Percentiles rank a stretch among this genome's conserved stretches.
Conservation (phyloP, 1,284 basidiomycete species). For the Tilletiopsis washingtonensis region DNA sequence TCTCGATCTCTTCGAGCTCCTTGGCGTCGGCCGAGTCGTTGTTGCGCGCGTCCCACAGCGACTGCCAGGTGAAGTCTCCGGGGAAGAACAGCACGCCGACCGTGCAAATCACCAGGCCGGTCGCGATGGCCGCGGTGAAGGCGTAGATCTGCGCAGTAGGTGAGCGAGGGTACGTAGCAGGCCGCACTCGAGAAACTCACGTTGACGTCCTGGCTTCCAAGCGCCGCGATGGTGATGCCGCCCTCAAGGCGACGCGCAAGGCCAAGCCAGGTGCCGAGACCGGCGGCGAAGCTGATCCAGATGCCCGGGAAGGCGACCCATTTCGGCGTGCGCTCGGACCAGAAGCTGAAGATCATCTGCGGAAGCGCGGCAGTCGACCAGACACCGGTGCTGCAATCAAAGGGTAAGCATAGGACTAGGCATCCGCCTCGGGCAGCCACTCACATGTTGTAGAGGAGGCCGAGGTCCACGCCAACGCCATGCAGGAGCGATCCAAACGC, state of each 20-base stretch:
- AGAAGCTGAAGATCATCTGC: conserved; percentile 36
- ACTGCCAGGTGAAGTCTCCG: conserved; percentile 27
- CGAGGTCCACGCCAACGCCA: conserved; percentile 34
- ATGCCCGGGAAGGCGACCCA: conserved; percentile 34
- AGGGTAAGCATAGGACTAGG: no score
- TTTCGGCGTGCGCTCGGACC: conserved; percentile 27
- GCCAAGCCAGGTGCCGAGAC: conserved; percentile 38
- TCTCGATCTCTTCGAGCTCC: conserved; percentile 5
- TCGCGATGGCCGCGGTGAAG: conserved; percentile 15
- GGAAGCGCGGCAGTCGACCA: conserved; percentile 25
- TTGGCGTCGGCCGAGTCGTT: conserved; percentile 3
- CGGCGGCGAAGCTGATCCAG: conserved; percentile 36
- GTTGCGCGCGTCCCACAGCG: not conserved
- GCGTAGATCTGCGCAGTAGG: conserved; percentile 10
- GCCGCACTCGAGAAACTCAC: conserved; percentile 30
- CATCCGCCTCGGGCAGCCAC: no score
- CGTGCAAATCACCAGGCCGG: conserved; percentile 19
- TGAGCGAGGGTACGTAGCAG: no score
- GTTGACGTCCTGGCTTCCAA: conserved; percentile 22
- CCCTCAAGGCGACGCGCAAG: conserved; percentile 29
- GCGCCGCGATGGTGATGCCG: conserved; percentile 18
- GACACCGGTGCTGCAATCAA: conserved; percentile 30
- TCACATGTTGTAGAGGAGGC: conserved; percentile 34
- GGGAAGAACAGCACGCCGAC: conserved; percentile 19
- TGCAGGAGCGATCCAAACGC: conserved; percentile 36